A percentile compares a stretch with the other conserved stretches of the same genome.
Conservation (phyloP, 2,329 filamentous ascomycete species). For the Coniochaeta ligniaria region DNA sequence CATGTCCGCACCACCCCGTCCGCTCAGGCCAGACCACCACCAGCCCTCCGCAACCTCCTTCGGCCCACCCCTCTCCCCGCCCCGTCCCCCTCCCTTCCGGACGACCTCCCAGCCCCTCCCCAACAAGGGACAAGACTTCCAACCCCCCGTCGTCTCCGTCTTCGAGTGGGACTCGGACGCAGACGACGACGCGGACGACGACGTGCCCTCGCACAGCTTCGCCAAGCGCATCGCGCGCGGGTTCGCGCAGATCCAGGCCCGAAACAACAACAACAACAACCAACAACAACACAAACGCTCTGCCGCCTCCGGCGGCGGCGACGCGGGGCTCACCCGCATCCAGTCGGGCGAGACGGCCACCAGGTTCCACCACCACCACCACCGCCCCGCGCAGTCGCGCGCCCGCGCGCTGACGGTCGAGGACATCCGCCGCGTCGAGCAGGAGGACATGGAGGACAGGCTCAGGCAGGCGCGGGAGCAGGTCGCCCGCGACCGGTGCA, state of each 20-base stretch:
- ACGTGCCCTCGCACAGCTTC: constrained; percentile 13
- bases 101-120: neutral
- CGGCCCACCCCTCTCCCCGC: neutral
- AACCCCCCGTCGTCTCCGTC: constrained; percentile 28
- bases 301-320: neutral
- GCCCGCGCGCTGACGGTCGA: neutral
- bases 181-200: constrained; percentile 11
- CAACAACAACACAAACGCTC: neutral
- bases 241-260: constrained; percentile 16
- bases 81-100: neutral
- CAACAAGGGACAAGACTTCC: neutral
- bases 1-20: neutral
- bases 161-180: constrained; percentile 42
- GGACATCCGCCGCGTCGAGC: neutral
- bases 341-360: neutral
- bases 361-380: neutral
- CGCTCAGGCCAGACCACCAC: neutral
- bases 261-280: neutral
- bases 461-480: neutral
- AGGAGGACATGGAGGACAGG: neutral
- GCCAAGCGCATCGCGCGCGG: constrained; percentile 34
- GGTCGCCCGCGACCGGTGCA: neutral
- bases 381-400: neutral
- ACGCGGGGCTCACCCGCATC: neutral
- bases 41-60: neutral